A percentile compares a stretch with the other conserved stretches of the same genome.
These are phyloP conservation scores for Agapanthus africanus DNA, from an alignment of 106 monocot genomes.

Conservation along the genomic window DNA sequence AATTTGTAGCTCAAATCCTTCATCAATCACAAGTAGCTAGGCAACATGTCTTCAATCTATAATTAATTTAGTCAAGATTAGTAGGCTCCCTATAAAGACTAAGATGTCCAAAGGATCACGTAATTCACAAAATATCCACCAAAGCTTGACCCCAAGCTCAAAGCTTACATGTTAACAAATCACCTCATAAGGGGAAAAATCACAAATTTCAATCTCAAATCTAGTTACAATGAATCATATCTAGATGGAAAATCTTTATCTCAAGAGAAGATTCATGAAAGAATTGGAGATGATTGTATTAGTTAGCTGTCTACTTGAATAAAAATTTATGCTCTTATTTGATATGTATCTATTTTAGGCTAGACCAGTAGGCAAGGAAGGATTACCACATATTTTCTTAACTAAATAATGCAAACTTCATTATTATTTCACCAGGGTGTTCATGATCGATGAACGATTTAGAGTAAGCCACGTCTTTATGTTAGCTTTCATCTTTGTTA, in stretches of 20 bases:
- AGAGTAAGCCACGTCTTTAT: no score
- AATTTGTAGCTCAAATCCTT: conserved; percentile 8
- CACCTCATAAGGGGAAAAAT: background rate
- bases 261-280: background rate
- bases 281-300: conserved; percentile 1
- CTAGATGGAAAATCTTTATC: background rate
- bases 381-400: no score
- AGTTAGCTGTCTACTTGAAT: conserved; percentile 4
- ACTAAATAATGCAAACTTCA: no score
- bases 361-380: background rate
- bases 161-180: background rate
- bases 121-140: background rate
- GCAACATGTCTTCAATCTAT: conserved; percentile 6
- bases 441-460: no score
- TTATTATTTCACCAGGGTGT: no score
- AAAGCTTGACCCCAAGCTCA: background rate
- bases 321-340: no score
- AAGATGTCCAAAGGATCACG: conserved; percentile 1
- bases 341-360: background rate
- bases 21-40: conserved; percentile 5
- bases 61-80: conserved; percentile 1
- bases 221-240: background rate
- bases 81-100: conserved; percentile 3
- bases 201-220: background rate
- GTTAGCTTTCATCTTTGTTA: no score